These are phyloP conservation scores for Candida maltosa DNA, from an alignment of 805 yeast species.

Conservation along the genomic window DNA sequence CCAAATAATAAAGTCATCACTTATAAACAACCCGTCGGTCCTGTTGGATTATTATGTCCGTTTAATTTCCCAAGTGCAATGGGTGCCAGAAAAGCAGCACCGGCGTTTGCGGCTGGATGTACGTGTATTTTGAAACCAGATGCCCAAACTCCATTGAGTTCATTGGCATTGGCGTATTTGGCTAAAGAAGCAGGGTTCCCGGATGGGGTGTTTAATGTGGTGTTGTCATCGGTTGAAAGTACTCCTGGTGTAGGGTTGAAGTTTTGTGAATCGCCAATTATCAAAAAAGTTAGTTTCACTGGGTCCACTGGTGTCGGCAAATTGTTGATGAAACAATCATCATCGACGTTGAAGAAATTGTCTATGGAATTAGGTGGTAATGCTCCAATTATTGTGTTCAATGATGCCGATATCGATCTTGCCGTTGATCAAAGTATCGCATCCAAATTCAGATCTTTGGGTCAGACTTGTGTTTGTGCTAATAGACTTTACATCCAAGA, in stretches of 20 bases:
- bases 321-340: conserved; percentile 57
- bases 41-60: conserved; percentile 61
- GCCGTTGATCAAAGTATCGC: conserved; percentile 68
- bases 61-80: conserved; percentile 69
- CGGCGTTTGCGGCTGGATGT: conserved; percentile 66
- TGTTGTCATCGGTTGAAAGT: conserved; percentile 42
- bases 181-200: conserved; percentile 63
- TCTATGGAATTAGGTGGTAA: conserved; percentile 80
- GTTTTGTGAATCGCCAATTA: conserved; percentile 50
- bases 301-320: conserved; percentile 78
- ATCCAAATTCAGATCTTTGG: conserved; percentile 71
- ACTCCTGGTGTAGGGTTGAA: conserved; percentile 53
- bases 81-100: conserved; percentile 64
- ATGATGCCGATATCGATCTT: conserved; percentile 63
- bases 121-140: conserved; percentile 61
- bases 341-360: conserved; percentile 63
- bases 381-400: conserved; percentile 74
- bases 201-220: conserved; percentile 52
- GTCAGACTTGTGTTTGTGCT: conserved; percentile 83
- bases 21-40: conserved; percentile 59
- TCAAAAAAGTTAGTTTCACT: conserved; percentile 71
- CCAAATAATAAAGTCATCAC: conserved; percentile 51
- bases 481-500: conserved; percentile 68
- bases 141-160: conserved; percentile 58
- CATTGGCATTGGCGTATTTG: conserved; percentile 54